These are phyloP conservation scores for Flueggea neowawraea DNA, from an alignment of 441 rosid species.

Conservation along the genomic window DNA sequence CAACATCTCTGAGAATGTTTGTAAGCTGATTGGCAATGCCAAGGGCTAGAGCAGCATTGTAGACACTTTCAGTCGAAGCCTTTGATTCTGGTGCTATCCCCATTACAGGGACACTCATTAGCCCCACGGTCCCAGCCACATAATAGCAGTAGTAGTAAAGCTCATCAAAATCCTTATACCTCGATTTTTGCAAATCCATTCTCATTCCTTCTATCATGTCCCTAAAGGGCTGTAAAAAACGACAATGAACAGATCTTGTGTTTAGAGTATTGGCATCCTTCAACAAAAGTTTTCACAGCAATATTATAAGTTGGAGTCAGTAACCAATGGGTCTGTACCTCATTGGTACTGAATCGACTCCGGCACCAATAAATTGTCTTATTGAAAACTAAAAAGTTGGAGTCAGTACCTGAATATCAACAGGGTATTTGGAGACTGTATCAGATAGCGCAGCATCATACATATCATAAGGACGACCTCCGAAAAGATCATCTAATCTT, in stretches of 20 bases:
- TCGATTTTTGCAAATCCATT: slow-evolving; percentile 39
- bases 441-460: slow-evolving; percentile 88
- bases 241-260: no score
- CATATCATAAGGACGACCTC: slow-evolving; percentile 84
- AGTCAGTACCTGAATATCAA: slow-evolving; percentile 65
- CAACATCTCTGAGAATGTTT: slow-evolving; percentile 54
- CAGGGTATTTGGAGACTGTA: slow-evolving; percentile 69
- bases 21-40: slow-evolving; percentile 61
- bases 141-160: slow-evolving; percentile 54
- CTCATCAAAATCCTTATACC: slow-evolving; percentile 44
- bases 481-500: slow-evolving; percentile 70
- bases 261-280: no score
- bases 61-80: slow-evolving; percentile 43
- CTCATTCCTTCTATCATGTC: slow-evolving; percentile 63
- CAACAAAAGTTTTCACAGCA: no score
- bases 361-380: no score
- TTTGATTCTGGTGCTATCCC: slow-evolving; percentile 44
- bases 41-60: slow-evolving; percentile 43
- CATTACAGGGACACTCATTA: slow-evolving; percentile 58
- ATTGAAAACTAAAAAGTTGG: no score
- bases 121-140: slow-evolving; percentile 53
- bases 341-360: no score
- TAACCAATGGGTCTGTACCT: no score
- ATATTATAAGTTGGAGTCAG: no score
- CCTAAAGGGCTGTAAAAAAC: slow-evolving; percentile 29